Evolutionary conservation across 192 early-diverging fungal species (phyloP).

Genomic region (Podila horticola): DNA sequence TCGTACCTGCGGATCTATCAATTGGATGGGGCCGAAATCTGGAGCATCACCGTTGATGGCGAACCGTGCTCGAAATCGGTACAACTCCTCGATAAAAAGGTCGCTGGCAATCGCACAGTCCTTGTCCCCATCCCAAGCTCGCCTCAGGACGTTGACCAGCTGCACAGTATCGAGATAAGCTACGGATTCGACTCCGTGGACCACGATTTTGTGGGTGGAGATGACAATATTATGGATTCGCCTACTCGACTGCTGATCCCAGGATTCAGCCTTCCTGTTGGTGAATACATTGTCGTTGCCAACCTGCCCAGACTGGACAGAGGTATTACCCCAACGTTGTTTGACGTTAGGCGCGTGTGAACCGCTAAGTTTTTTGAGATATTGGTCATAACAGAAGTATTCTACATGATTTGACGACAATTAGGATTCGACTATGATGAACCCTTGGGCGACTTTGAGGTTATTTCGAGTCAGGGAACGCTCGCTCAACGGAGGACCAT

Average conservation of each 20-base stretch:
- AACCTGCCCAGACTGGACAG: conserved; percentile 23
- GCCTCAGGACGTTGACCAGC: conserved; percentile 7
- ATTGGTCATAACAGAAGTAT: not conserved
- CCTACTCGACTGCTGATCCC: conserved; percentile 34
- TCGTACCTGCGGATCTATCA: conserved; percentile 37
- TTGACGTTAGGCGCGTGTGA: not conserved
- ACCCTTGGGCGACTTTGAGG: conserved; percentile 37
- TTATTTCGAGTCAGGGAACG: conserved; percentile 13
- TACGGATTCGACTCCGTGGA: conserved; percentile 43
- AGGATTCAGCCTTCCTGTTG: conserved; percentile 39
- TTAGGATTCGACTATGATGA: conserved; percentile 38
- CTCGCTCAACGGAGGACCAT: conserved; percentile 28
- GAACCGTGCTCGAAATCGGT: conserved; percentile 35
- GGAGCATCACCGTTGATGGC: conserved; percentile 43
- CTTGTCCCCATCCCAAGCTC: conserved; percentile 32
- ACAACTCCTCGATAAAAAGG: conserved; percentile 16
- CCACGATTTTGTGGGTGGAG: not conserved
- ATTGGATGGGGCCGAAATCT: conserved; percentile 41
- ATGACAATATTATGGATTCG: not conserved
- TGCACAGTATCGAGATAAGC: conserved; percentile 39
- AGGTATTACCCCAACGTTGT: conserved; percentile 5
- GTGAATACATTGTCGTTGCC: conserved; percentile 40
- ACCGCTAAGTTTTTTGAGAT: too few species aligned
- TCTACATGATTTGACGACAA: not conserved
- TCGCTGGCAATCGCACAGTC: conserved; percentile 19